Evolutionary conservation across 768 basidiomycete species (phyloP).

Genomic region (Sutorius australiensis): DNA sequence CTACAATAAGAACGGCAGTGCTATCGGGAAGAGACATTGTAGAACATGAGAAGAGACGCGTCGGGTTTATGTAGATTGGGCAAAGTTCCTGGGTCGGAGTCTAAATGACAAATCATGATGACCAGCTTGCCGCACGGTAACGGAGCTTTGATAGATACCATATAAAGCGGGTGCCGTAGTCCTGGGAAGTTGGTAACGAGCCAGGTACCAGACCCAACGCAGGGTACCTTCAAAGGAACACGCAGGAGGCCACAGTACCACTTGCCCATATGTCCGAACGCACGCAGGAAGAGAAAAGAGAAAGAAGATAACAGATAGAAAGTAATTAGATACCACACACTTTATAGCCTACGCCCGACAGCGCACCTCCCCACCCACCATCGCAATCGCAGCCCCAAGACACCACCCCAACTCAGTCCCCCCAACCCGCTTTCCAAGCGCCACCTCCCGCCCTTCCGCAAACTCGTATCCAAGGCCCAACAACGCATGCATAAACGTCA

Average conservation of each 20-base stretch:
- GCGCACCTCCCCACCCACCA: conserved; percentile 60
- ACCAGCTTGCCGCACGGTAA: no score
- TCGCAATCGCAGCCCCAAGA: conserved; percentile 76
- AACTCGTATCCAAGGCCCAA: conserved; percentile 91
- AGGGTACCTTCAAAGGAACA: no score
- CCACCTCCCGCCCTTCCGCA: conserved; percentile 57
- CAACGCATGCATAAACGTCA: conserved; percentile 92
- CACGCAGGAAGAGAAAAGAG: no score
- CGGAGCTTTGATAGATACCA: no score
- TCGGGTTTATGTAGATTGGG: no score
- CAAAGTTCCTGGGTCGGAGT: no score
- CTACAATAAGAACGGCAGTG: conserved; percentile 47
- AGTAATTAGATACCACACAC: not conserved
- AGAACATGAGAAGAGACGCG: not conserved
- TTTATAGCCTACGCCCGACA: conserved; percentile 38
- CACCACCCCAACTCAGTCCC: conserved; percentile 96
- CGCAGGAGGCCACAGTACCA: no score
- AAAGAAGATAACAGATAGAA: no score
- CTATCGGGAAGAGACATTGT: conserved; percentile 30
- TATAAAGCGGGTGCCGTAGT: no score
- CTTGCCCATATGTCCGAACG: not conserved
- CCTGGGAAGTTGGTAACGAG: no score
- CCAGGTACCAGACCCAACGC: no score
- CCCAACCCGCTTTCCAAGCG: conserved; percentile 80
- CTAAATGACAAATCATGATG: no score